phyloP scores from a whole-genome alignment of 768 basidiomycete species.

The Lentinula sp. region DNA sequence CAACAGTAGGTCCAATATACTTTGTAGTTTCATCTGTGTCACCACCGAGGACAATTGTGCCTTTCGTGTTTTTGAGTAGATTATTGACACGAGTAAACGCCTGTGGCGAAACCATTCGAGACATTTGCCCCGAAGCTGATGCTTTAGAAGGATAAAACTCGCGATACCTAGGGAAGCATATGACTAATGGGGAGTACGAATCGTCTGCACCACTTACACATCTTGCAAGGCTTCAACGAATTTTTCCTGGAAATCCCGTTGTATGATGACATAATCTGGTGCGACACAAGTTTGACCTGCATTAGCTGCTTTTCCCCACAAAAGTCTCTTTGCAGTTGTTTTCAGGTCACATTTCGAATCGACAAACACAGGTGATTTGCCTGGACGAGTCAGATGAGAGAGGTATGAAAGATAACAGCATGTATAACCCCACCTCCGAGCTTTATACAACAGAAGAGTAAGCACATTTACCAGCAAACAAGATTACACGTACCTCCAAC shows the following conservation, averaged over 20 bases:
- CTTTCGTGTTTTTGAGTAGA: slow-evolving; percentile 49
- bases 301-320: slow-evolving; percentile 64
- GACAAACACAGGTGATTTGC: slow-evolving; percentile 40
- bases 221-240: slow-evolving; percentile 9
- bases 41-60: slow-evolving; percentile 50
- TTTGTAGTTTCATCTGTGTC: slow-evolving; percentile 28
- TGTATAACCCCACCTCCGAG: slow-evolving; percentile 33
- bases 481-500: slow-evolving; percentile 34
- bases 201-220: slow-evolving; percentile 1
- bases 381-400: background rate
- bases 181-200: slow-evolving; percentile 10
- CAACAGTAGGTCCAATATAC: slow-evolving; percentile 55
- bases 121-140: slow-evolving; percentile 33
- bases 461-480: background rate
- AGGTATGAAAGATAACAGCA: background rate
- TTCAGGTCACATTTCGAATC: slow-evolving; percentile 37
- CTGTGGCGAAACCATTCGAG: slow-evolving; percentile 44
- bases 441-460: slow-evolving; percentile 18
- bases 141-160: slow-evolving; percentile 52
- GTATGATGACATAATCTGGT: slow-evolving; percentile 36
- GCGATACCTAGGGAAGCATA: slow-evolving; percentile 32
- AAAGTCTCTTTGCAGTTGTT: slow-evolving; percentile 54
- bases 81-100: slow-evolving; percentile 51
- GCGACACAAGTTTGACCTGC: slow-evolving; percentile 69
- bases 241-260: slow-evolving; percentile 10